Base-by-base conservation (phyloP, 164 flowering plant genomes). In the Protea cynaroides region DNA sequence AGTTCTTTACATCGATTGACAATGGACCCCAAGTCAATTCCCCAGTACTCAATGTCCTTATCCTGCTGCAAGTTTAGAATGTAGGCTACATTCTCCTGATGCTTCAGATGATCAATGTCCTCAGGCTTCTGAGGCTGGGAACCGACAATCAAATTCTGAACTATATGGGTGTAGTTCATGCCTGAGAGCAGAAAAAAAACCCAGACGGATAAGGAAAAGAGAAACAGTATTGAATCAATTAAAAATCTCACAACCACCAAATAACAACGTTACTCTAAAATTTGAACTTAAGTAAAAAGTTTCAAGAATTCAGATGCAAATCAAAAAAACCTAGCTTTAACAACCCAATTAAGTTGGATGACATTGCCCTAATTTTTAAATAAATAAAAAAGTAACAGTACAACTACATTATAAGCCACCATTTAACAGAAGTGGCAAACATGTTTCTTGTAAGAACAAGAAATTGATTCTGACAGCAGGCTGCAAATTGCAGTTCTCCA, bases 51-150 rank as follows among this genome's bases (percentile, higher is more conserved):
- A 15, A 90, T 74, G 64, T 93, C 98, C 60, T 69, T 75, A 77
- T 90, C 96, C 76, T 89, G 97, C 82, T 90, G 98, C 78, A 93
- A 73, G 76, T 90, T 93, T 15, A 93, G 80, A 68, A 93, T 82
- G 78, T 89, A 93, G 25, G 88, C 97, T 19, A 90, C 97, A 75
- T 85, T 75, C 75, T 82, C 81, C 69, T 81, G 86, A 61, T 78
- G 68, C 70, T 78, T 93, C 71, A 93, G 74, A 74, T 90, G 92
- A 76, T 86, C 85, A 52, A 93, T 78, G 64, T 93, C 98, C 74
- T 86, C 94, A 47, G 88, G 84, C 70, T 89, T 90, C 79, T 93
- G 98, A 64, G 97, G 98, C 66, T 93, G 97, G 38, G 98, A 90
- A 17, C 98, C 98, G 67, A 93, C 96, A 24, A 90, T 89, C 78